phyloP scores from a whole-genome alignment of 2,329 filamentous ascomycete species.

The Penicillium oxalicum region DNA sequence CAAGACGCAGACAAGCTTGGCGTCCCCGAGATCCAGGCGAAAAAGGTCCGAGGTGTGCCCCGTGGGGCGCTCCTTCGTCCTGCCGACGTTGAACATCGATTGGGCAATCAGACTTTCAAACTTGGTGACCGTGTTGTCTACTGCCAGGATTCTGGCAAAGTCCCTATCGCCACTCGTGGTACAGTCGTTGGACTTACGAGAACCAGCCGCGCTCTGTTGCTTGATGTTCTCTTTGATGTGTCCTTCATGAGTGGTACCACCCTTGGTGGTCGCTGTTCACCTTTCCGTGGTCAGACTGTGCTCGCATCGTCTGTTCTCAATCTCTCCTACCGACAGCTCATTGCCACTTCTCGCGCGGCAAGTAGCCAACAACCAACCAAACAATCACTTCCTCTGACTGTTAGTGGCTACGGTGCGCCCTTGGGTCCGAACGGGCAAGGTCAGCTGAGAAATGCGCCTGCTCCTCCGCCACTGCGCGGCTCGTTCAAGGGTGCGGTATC shows the following conservation, averaged over 20 bases:
- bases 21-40: conserved; percentile 52
- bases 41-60: conserved; percentile 73
- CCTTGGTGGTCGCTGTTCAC: conserved; percentile 79
- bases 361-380: conserved; percentile 49
- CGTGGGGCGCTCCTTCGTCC: conserved; percentile 85
- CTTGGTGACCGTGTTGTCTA: conserved; percentile 92
- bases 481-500: conserved; percentile 54
- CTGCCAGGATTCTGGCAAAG: conserved; percentile 85
- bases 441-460: conserved; percentile 53
- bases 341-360: conserved; percentile 49
- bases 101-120: conserved; percentile 74
- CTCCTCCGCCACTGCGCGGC: conserved; percentile 54
- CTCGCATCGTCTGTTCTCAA: conserved; percentile 84
- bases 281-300: conserved; percentile 91
- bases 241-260: conserved; percentile 97
- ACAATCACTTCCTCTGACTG: conserved; percentile 49
- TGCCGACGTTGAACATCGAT: conserved; percentile 87
- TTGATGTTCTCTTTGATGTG: conserved; percentile 89
- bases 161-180: conserved; percentile 84
- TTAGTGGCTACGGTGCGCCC: conserved; percentile 52
- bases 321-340: conserved; percentile 71
- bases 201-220: conserved; percentile 70
- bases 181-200: conserved; percentile 93
- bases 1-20: conserved; percentile 62
- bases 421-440: conserved; percentile 52